These are phyloP conservation scores for Musa beccarii DNA, from an alignment of 176 grass and related monocot species.

Conservation along the genomic window DNA sequence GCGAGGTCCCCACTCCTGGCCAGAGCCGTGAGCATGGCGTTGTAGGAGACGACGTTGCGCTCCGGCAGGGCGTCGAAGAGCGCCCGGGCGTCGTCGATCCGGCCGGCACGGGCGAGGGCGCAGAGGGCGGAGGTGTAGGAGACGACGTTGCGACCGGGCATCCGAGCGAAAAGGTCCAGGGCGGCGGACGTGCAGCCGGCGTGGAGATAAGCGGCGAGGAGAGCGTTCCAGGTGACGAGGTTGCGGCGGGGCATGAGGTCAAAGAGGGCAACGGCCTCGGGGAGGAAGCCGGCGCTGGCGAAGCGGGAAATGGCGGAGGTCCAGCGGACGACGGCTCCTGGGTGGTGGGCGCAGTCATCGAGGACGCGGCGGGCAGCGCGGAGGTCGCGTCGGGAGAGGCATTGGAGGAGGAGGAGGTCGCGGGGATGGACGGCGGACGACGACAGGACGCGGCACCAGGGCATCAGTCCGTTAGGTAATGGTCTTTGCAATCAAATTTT, in stretches of 20 bases:
- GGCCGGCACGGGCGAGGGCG: slow-evolving; percentile 10
- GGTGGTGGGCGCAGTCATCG: slow-evolving; percentile 57
- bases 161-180: slow-evolving; percentile 9
- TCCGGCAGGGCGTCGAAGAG: slow-evolving; percentile 4
- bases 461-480: not conserved
- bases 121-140: slow-evolving; percentile 13
- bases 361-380: slow-evolving; percentile 1
- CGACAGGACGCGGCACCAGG: not conserved
- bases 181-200: not conserved
- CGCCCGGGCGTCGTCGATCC: not conserved
- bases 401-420: not conserved
- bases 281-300: slow-evolving; percentile 25
- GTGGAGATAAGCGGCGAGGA: not conserved
- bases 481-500: no score
- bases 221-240: slow-evolving; percentile 17
- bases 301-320: slow-evolving; percentile 73
- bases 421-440: not conserved
- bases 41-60: slow-evolving; percentile 11
- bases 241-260: slow-evolving; percentile 10
- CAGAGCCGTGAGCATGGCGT: slow-evolving; percentile 1
- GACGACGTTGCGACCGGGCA: slow-evolving; percentile 3
- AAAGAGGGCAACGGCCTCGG: slow-evolving; percentile 74
- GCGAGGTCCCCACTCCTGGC: slow-evolving; percentile 6
- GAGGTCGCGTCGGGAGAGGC: not conserved
- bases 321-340: slow-evolving; percentile 69